A percentile compares a stretch with the other conserved stretches of the same genome.
phyloP scores from a whole-genome alignment of 805 yeast genomes.

The Metschnikowia lachancei region DNA sequence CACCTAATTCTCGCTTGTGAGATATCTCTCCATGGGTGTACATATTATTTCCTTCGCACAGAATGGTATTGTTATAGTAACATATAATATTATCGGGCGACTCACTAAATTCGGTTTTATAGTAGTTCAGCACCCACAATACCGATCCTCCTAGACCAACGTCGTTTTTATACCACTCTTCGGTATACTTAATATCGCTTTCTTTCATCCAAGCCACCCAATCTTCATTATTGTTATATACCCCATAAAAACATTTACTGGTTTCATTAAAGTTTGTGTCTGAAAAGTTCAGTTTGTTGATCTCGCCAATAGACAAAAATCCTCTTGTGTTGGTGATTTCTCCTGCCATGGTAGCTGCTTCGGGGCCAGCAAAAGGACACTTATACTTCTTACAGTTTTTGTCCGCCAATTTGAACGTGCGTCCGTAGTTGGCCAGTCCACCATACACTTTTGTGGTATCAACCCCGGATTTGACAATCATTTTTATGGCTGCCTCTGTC shows the following conservation, averaged over 20 bases:
- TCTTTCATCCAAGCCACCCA: conserved; percentile 4
- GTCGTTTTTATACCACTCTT: not conserved
- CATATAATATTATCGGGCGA: not conserved
- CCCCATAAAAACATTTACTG: not conserved
- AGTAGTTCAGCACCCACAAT: not conserved
- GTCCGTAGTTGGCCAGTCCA: conserved; percentile 1
- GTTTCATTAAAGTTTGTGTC: not conserved
- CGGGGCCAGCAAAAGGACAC: not conserved
- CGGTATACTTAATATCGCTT: not conserved
- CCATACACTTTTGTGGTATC: conserved; percentile 2
- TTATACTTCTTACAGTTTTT: not conserved
- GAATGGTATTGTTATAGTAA: not conserved
- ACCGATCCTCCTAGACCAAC: not conserved
- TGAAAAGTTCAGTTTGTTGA: not conserved
- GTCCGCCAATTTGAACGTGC: not conserved
- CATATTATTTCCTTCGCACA: not conserved
- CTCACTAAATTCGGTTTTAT: not conserved
- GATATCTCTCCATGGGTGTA: not conserved
- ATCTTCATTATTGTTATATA: not conserved
- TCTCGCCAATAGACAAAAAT: not conserved
- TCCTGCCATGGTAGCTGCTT: not conserved
- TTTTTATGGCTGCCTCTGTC: not conserved
- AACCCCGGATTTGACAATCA: not conserved
- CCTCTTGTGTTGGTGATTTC: not conserved
- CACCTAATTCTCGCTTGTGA: not conserved